phyloP scores from a whole-genome alignment of 2,329 filamentous ascomycete species.

The Camillea tinctor region DNA sequence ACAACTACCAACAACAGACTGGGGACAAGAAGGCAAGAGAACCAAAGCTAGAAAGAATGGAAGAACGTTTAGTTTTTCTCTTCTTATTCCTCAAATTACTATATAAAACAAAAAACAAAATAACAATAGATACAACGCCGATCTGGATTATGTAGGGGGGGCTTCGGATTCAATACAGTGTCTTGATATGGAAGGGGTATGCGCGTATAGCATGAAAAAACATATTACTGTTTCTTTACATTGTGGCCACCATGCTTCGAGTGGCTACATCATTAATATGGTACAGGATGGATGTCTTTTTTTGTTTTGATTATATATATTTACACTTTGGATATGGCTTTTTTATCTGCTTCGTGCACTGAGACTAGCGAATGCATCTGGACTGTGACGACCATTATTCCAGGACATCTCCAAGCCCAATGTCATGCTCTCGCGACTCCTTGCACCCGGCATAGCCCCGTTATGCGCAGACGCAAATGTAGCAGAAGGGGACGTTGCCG shows the following conservation, averaged over 20 bases:
- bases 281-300: conserved; percentile 17
- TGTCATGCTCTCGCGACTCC: conserved; percentile 70
- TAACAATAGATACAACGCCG: not conserved
- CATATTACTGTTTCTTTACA: conserved; percentile 3
- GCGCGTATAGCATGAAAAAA: not conserved
- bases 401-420: conserved; percentile 63
- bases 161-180: not conserved
- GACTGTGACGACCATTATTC: conserved; percentile 71
- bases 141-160: not conserved
- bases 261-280: conserved; percentile 21
- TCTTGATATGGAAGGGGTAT: not conserved
- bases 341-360: conserved; percentile 57
- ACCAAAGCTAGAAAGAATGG: not conserved
- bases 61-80: not conserved
- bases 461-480: conserved; percentile 23
- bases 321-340: conserved; percentile 17
- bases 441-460: conserved; percentile 36
- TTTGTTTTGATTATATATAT: conserved; percentile 18
- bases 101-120: not conserved
- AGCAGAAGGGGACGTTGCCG: conserved; percentile 21
- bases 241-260: conserved; percentile 8
- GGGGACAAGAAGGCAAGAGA: too few species aligned
- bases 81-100: too few species aligned
- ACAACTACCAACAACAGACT: too few species aligned
- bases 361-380: conserved; percentile 75